Percentiles rank a stretch among this genome's conserved stretches.
Conservation (phyloP, 805 yeast genomes). For the Sporopachydermia lactativora region DNA sequence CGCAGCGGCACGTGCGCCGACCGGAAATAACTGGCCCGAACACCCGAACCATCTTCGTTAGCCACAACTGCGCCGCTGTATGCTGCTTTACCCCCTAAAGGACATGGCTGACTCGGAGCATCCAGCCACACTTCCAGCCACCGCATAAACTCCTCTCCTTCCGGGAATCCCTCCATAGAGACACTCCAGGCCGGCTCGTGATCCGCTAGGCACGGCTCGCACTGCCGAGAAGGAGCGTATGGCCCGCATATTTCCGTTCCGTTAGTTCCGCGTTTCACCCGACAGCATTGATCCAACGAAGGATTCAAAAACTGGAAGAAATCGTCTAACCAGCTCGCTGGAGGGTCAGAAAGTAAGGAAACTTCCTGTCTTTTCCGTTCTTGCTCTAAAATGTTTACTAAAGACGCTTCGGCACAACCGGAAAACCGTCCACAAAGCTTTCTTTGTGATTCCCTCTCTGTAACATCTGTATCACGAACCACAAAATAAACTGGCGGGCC, state of each 20-base stretch:
- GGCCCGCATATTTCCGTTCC: constrained; percentile 51
- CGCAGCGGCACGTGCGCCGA: constrained; percentile 67
- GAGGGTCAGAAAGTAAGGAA: constrained; percentile 67
- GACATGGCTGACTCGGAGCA: constrained; percentile 80
- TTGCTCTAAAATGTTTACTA: constrained; percentile 72
- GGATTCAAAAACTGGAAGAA: constrained; percentile 82
- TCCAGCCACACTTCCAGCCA: constrained; percentile 73
- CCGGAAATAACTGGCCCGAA: constrained; percentile 57
- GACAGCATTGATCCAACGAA: constrained; percentile 71
- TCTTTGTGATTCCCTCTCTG: constrained; percentile 48
- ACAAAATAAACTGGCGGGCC: constrained; percentile 93
- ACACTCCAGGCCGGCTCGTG: constrained; percentile 50
- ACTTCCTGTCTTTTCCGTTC: constrained; percentile 54
- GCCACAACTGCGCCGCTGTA: constrained; percentile 47
- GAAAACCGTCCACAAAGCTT: constrained; percentile 79
- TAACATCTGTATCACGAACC: constrained; percentile 52
- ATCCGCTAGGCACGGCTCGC: constrained; percentile 57
- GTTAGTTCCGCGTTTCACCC: constrained; percentile 37
- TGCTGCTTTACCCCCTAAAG: constrained; percentile 92
- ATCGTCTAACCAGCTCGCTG: constrained; percentile 90
- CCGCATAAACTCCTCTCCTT: constrained; percentile 52
- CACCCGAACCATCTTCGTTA: constrained; percentile 22
- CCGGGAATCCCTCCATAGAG: constrained; percentile 75
- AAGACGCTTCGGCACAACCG: constrained; percentile 64
- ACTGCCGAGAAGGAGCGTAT: constrained; percentile 49